phyloP scores from a whole-genome alignment of 2,329 filamentous ascomycete species.

The Fragosphaeria purpurea region DNA sequence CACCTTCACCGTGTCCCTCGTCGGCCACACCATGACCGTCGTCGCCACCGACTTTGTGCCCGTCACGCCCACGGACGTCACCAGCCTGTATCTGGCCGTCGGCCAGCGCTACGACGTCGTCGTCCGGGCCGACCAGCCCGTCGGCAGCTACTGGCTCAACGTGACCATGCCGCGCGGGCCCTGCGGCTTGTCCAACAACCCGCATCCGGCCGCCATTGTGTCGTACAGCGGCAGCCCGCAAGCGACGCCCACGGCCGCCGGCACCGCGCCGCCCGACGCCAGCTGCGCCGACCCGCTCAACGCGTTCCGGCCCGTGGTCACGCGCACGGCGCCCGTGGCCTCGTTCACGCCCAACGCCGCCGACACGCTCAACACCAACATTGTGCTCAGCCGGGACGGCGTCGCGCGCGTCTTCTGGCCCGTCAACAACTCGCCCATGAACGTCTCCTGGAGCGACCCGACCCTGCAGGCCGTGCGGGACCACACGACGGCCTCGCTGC shows the following conservation, averaged over 20 bases:
- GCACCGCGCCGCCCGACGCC: conserved; percentile 15
- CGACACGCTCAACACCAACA: conserved; percentile 9
- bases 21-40: conserved; percentile 29
- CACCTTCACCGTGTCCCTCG: conserved; percentile 38
- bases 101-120: conserved; percentile 38
- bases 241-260: conserved; percentile 17
- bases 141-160: conserved; percentile 31
- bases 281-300: conserved; percentile 12
- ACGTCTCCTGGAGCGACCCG: conserved; percentile 25
- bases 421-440: conserved; percentile 19
- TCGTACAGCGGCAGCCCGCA: conserved; percentile 16
- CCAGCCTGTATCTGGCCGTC: conserved; percentile 40
- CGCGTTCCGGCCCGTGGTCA: conserved; percentile 13
- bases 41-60: conserved; percentile 43
- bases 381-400: conserved; percentile 14
- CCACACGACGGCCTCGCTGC: conserved; percentile 13
- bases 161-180: conserved; percentile 21
- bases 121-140: conserved; percentile 26
- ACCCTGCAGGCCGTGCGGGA: conserved; percentile 23
- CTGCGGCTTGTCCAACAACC: conserved; percentile 18
- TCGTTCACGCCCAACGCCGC: conserved; percentile 10
- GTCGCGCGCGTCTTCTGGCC: conserved; percentile 18
- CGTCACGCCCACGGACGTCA: conserved; percentile 36
- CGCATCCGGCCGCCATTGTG: conserved; percentile 20
- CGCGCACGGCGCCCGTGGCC: conserved; percentile 10